phyloP scores from a whole-genome alignment of 352 stramenopile genomes.

The Phytophthora citricola region DNA sequence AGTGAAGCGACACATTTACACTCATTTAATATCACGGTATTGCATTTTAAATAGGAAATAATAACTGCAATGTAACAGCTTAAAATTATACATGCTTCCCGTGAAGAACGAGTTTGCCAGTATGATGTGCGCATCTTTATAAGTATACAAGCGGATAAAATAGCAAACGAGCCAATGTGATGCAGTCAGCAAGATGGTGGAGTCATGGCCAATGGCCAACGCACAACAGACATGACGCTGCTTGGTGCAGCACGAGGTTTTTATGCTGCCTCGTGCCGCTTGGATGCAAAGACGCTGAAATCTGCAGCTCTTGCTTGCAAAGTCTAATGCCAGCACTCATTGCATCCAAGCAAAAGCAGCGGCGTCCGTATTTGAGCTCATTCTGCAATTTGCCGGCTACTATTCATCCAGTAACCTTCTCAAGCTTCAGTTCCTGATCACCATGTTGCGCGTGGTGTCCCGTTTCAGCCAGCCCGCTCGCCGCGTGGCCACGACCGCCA shows the following conservation, averaged over 20 bases:
- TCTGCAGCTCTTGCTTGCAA: constrained; percentile 32
- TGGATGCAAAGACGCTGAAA: constrained; percentile 28
- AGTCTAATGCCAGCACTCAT: constrained; percentile 6
- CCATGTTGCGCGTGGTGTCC: constrained; percentile 36
- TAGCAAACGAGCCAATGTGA: constrained; percentile 17
- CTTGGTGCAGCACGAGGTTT: constrained; percentile 23
- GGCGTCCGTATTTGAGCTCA: constrained; percentile 15
- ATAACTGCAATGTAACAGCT: no score
- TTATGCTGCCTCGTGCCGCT: constrained; percentile 24
- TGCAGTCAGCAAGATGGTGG: constrained; percentile 19
- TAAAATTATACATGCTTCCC: no score
- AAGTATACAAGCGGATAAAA: not conserved
- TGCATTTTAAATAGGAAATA: not conserved
- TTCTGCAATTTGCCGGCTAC: constrained; percentile 31
- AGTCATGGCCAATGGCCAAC: constrained; percentile 10
- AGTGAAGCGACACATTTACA: constrained; percentile 5
- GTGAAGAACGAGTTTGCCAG: not conserved
- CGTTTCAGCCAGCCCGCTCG: constrained; percentile 36
- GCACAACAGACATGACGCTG: constrained; percentile 13
- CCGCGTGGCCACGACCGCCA: constrained; percentile 9
- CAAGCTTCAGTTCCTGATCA: constrained; percentile 25
- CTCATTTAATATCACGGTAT: not conserved
- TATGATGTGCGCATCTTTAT: constrained; percentile 1
- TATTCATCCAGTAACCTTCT: constrained; percentile 16
- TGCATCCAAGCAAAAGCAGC: not conserved